These are phyloP conservation scores for Colletotrichum tabaci DNA, from an alignment of 2,329 filamentous ascomycete species.

Conservation along the genomic window DNA sequence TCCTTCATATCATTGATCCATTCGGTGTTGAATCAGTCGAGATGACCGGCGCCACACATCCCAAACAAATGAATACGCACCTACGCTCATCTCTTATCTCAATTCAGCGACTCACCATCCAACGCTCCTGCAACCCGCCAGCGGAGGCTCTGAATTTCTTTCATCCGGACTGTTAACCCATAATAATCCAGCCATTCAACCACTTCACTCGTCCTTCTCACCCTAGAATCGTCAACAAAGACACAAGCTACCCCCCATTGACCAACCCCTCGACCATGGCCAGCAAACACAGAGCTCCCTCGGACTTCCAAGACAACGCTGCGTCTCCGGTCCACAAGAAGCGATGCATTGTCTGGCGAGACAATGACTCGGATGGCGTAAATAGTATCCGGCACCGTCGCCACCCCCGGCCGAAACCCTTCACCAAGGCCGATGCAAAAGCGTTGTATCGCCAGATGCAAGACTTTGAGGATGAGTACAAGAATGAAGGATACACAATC, in stretches of 20 bases:
- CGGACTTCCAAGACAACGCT: neutral
- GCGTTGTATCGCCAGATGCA: neutral
- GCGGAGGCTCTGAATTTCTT: neutral
- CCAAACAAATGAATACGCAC: too few relatives aligned
- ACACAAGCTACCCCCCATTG: neutral
- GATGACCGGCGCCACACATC: too few relatives aligned
- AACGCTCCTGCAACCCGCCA: neutral
- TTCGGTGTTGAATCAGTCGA: too few relatives aligned
- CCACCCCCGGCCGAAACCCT: neutral
- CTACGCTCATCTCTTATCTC: neutral
- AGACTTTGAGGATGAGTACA: neutral
- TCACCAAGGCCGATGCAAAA: neutral
- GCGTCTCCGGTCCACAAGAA: neutral
- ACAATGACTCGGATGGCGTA: neutral
- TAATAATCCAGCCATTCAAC: neutral
- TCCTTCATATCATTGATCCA: too few relatives aligned
- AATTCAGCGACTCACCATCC: too few relatives aligned
- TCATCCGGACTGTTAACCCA: neutral
- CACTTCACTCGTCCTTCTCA: too few relatives aligned
- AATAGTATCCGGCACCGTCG: too few relatives aligned
- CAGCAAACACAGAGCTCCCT: neutral
- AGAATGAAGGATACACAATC: neutral
- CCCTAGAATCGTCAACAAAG: neutral
- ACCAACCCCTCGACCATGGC: neutral
- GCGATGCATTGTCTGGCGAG: neutral